A percentile compares a stretch with the other conserved stretches of the same genome.
Conservation (phyloP, 495 filamentous ascomycete species). For the Daldinia bambusicola region DNA sequence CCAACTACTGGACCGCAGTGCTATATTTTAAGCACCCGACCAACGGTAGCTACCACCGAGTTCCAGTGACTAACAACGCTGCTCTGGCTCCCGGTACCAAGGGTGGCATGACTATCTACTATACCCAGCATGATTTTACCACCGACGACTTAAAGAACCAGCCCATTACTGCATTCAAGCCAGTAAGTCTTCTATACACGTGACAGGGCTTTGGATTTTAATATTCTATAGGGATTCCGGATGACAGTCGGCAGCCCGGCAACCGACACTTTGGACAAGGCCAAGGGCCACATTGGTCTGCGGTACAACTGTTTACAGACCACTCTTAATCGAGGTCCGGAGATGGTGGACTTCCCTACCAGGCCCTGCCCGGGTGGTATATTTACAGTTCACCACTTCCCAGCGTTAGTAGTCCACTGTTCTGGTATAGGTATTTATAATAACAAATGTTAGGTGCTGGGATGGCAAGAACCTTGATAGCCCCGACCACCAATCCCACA, state of each 20-base stretch:
- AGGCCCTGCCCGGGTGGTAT: conserved; percentile 58
- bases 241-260: conserved; percentile 63
- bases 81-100: conserved; percentile 57
- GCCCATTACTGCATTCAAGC: conserved; percentile 58
- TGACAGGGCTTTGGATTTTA: conserved; percentile 5
- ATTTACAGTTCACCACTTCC: conserved; percentile 64
- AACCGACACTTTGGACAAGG: conserved; percentile 45
- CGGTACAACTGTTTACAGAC: conserved; percentile 60
- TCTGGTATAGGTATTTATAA: conserved; percentile 16
- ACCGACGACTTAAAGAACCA: conserved; percentile 54
- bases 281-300: conserved; percentile 53
- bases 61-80: conserved; percentile 55
- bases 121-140: conserved; percentile 57
- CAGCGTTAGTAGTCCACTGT: conserved; percentile 50
- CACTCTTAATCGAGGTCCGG: conserved; percentile 54
- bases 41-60: conserved; percentile 59
- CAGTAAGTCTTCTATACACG: conserved; percentile 46
- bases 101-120: conserved; percentile 62
- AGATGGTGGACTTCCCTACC: conserved; percentile 59
- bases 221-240: conserved; percentile 59
- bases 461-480: conserved; percentile 69
- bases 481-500: conserved; percentile 66
- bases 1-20: conserved; percentile 61
- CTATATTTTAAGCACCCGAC: conserved; percentile 62
- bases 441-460: conserved; percentile 57